Base-by-base conservation (phyloP, 1,284 basidiomycete species). In the Microbotryum violaceum region DNA sequence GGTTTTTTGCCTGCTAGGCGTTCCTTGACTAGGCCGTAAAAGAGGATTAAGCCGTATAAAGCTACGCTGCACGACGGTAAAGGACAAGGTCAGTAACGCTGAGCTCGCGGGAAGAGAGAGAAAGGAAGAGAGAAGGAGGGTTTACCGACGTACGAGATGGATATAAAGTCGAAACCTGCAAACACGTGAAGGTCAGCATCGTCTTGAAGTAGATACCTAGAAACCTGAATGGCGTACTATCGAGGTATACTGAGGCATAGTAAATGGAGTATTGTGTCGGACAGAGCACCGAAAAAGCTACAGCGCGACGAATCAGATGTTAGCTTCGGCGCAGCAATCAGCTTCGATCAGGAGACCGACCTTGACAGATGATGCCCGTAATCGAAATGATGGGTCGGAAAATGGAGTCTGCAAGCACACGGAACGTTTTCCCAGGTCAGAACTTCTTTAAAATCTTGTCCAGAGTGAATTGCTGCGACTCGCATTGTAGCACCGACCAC, bases 1-100 rank as follows among this genome's bases (percentile, higher is more conserved):
- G 90, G 91, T 31, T 84, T 80, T n/a, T 82, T 79, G 21, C 85
- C 88, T 59, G 75, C 77, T 8, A 93, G 79, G 70, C 91, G 89
- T 10, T 87, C 83, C 63, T 85, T 83, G 49, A 84, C 88, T 48
- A 92, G 79, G 18, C 81, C 85, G 71, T 91, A 91, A 73, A 89
- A 91, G 21, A 89, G 70, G 60, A 92, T 73, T 12, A 65, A 54
- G 6, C 68, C 64, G 42, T 70, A 70, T 14, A 71, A 60, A 4
- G 68, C 71, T 23, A 70, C 63, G n/a, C 37, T 50, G 45, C 20
- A 20, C 16, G 9, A 88, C 88, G 68, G 89, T 90, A 2, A 91
- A 77, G 7, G 12, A 42, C 37, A 42, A 16, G 37, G 3, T 42
- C 37, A 56, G 18, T 23, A 45, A 54, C 27, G n/a, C 49, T 29